phyloP scores from a whole-genome alignment of 2,329 filamentous ascomycete genomes.

The Talaromyces funiculosus region DNA sequence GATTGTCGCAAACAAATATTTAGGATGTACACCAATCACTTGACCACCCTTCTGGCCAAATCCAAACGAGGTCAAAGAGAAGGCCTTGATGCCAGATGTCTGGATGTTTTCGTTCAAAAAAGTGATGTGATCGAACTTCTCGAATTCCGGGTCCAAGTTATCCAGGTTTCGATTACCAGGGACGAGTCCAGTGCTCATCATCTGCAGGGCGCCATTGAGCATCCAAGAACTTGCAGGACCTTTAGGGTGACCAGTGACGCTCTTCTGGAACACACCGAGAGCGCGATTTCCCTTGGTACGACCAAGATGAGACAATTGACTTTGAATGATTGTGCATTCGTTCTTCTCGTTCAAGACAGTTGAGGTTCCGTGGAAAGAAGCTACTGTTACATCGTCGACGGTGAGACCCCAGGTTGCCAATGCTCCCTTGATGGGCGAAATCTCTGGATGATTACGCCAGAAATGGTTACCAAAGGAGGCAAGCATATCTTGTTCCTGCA shows the following conservation, averaged over 20 bases:
- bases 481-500: background rate
- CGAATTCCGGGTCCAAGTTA: conserved; percentile 93
- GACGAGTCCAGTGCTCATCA: conserved; percentile 87
- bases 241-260: conserved; percentile 97
- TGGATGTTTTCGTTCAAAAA: conserved; percentile 94
- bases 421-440: conserved; percentile 90
- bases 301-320: conserved; percentile 91
- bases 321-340: conserved; percentile 93
- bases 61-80: conserved; percentile 97
- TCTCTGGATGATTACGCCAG: conserved; percentile 92
- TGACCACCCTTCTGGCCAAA: conserved; percentile 99
- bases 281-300: conserved; percentile 95
- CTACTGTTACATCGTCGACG: conserved; percentile 88
- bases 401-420: conserved; percentile 97
- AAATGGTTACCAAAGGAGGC: conserved; percentile 78
- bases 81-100: conserved; percentile 96
- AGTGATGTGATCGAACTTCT: conserved; percentile 95
- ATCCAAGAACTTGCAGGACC: conserved; percentile 99
- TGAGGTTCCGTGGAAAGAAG: conserved; percentile 98
- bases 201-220: conserved; percentile 97
- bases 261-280: conserved; percentile 98
- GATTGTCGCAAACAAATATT: conserved; percentile 78
- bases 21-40: conserved; percentile 92
- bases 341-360: conserved; percentile 99
- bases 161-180: conserved; percentile 97